phyloP scores from a whole-genome alignment of 345 rosid genomes.

The Syzygium oleosum region DNA sequence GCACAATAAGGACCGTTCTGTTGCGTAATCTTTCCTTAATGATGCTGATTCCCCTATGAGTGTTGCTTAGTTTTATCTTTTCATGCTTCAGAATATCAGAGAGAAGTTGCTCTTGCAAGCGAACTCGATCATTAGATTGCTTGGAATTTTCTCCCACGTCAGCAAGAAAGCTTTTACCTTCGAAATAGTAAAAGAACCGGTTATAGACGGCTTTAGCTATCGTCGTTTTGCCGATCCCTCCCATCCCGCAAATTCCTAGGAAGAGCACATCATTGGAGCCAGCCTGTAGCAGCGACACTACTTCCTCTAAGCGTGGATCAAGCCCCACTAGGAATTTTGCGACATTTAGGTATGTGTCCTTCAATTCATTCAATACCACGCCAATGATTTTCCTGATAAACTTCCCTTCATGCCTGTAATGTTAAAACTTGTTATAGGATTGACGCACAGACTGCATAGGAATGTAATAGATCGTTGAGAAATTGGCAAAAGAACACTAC shows the following conservation, averaged over 20 bases:
- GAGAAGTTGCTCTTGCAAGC: slow-evolving; percentile 5
- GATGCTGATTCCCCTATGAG: neutral
- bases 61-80: neutral
- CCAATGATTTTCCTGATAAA: neutral
- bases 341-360: too few relatives aligned
- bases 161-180: slow-evolving; percentile 1
- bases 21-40: neutral
- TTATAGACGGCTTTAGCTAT: neutral
- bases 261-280: too few relatives aligned
- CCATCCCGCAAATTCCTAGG: slow-evolving; percentile 6
- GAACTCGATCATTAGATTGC: neutral
- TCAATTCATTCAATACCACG: neutral
- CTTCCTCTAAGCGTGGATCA: too few relatives aligned
- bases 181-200: neutral
- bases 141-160: slow-evolving; percentile 3
- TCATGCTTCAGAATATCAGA: neutral
- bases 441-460: neutral
- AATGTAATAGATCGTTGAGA: too few relatives aligned
- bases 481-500: too few relatives aligned
- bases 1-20: slow-evolving; percentile 3
- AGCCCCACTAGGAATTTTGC: too few relatives aligned
- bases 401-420: too few relatives aligned
- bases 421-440: neutral
- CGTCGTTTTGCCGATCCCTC: slow-evolving; percentile 3
- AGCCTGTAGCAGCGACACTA: too few relatives aligned